These are phyloP conservation scores for Chaetomiaceae sp. DNA, from an alignment of 2,329 filamentous ascomycete genomes.

Conservation along the genomic window DNA sequence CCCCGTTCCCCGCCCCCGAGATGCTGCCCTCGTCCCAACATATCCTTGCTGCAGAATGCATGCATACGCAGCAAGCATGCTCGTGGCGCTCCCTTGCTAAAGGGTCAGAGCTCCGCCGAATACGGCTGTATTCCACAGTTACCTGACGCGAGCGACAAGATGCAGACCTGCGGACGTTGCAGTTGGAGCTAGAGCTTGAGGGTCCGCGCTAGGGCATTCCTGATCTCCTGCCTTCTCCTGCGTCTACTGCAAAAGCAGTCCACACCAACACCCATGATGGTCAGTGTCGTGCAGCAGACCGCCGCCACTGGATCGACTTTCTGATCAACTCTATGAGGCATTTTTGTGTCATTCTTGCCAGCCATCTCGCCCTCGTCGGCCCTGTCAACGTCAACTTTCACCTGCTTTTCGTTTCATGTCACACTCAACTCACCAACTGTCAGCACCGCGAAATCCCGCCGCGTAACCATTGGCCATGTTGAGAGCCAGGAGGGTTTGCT, in stretches of 20 bases:
- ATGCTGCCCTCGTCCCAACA: background rate
- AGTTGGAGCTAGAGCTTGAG: background rate
- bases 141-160: too few relatives aligned
- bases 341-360: slow-evolving; percentile 12
- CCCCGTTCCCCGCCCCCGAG: background rate
- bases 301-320: slow-evolving; percentile 2
- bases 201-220: background rate
- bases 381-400: background rate
- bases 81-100: background rate
- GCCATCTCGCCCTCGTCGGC: background rate
- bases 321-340: slow-evolving; percentile 17
- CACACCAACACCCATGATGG: slow-evolving; percentile 7
- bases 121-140: too few relatives aligned
- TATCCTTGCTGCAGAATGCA: slow-evolving; percentile 13
- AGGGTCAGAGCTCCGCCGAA: background rate
- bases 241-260: background rate
- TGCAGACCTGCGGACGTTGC: too few relatives aligned
- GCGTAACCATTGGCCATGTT: slow-evolving; percentile 1
- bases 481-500: background rate
- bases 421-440: slow-evolving; percentile 1
- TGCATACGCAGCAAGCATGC: slow-evolving; percentile 9
- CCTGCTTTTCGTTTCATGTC: background rate
- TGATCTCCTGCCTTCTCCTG: background rate
- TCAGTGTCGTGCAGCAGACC: slow-evolving; percentile 17
- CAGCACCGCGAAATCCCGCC: background rate